Base-by-base conservation (phyloP, 148 eudicot genomes). In the Vaccinium myrtillus region DNA sequence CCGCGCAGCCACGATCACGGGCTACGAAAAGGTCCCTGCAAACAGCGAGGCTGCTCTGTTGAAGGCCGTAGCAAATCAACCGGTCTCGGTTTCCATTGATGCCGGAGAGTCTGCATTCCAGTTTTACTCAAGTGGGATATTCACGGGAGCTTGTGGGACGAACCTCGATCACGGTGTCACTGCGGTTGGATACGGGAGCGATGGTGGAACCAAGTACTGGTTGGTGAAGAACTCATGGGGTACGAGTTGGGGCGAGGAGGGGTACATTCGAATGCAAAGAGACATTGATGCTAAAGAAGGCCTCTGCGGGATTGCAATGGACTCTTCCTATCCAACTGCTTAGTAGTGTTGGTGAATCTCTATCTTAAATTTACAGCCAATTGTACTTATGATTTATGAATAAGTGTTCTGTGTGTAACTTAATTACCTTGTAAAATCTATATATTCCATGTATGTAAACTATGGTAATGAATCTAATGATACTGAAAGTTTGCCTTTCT, bases 11-110 rank as follows among this genome's bases (percentile, higher is more conserved):
- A 65, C 1, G 15, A 65, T 23, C 32, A 23, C 13, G 9, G 71
- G 71, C 71, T 65, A 65, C 15, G 71, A 65, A 65, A 10, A 65
- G 71, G 71, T 65, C 30, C 71, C 71, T 3, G 71, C 71, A 65
- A 65, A 63, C 30, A 63, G 30, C 0, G 70, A 63, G 70, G 5
- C 70, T 23, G 30, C 70, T 23, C 71, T 65, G 5, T 65, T 65
- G 71, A 3, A 23, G 71, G 71, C 71, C 11, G 71, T 65, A 65
- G 71, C 71, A 65, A 65, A 65, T 23, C 32, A 65, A 10, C 71
- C 71, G 0, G 32, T 65, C 8, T 65, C 71, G 1, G 32, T 65
- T 65, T 10, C 71, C 14, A 25, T 65, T 25, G 71, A 65, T 4
- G 32, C 71, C 6, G 8, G 71, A 23, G 71, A 4, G 23, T 65